These are phyloP conservation scores for Eimeria brunetti DNA, from an alignment of 169 alveolate species.

Conservation along the genomic window DNA sequence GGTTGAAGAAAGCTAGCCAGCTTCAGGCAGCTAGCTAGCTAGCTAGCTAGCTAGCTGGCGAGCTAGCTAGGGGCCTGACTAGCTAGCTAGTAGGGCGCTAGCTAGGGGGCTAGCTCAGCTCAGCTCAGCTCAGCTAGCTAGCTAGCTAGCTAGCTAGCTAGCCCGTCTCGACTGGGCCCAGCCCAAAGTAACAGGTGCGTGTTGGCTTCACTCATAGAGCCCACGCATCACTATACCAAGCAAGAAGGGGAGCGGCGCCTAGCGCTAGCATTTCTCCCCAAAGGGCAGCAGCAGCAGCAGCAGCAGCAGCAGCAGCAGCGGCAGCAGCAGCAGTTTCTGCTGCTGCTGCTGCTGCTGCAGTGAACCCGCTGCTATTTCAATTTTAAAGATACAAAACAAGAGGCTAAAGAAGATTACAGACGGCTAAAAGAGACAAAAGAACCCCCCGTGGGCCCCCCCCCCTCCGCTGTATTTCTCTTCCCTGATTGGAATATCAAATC, in stretches of 20 bases:
- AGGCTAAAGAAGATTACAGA: neutral
- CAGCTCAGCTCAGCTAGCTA: neutral
- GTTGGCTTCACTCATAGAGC: neutral
- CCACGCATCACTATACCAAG: neutral
- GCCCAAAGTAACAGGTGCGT: neutral
- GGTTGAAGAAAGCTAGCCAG: neutral
- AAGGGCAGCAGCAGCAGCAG: neutral
- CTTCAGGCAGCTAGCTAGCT: no score
- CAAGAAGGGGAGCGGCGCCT: neutral
- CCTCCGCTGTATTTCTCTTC: neutral
- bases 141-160: constrained; percentile 23
- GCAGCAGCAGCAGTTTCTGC: neutral
- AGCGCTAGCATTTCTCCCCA: neutral
- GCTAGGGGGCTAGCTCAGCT: neutral
- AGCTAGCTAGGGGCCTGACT: neutral
- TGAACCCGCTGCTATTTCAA: no score
- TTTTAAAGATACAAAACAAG: no score
- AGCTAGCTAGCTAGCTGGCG: constrained; percentile 1
- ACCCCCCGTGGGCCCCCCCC: neutral
- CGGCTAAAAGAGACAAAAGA: constrained; percentile 21
- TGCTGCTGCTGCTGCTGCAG: no score
- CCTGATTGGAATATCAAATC: neutral
- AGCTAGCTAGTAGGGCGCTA: neutral
- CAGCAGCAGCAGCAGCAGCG: neutral
- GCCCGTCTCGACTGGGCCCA: no score